Conservation (phyloP, 805 yeast species). For the Kluyveromyces aestuarii region DNA sequence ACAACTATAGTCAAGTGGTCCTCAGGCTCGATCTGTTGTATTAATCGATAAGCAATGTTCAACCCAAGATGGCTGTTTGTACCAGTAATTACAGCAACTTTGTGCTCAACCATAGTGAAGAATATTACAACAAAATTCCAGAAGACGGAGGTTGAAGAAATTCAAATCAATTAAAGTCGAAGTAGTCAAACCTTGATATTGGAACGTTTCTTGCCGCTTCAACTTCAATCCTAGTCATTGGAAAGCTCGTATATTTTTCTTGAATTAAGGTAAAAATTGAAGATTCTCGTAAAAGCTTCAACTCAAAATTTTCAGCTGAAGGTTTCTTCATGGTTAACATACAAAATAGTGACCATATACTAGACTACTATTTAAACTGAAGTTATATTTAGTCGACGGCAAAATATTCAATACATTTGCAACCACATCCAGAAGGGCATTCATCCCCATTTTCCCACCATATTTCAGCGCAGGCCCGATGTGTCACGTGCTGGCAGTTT, state of each 20-base stretch:
- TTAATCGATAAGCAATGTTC: slow-evolving; percentile 72
- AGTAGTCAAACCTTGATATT: neutral
- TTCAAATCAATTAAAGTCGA: too few relatives aligned
- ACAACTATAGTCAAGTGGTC: slow-evolving; percentile 68
- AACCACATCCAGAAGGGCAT: slow-evolving; percentile 85
- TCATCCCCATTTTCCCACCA: slow-evolving; percentile 64
- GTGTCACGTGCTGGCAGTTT: slow-evolving; percentile 70
- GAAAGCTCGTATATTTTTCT: too few relatives aligned
- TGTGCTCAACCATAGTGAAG: slow-evolving; percentile 14
- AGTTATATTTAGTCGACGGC: slow-evolving; percentile 5
- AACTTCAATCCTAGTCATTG: too few relatives aligned
- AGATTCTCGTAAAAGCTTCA: neutral
- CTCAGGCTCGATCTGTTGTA: slow-evolving; percentile 47
- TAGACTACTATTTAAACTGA: neutral
- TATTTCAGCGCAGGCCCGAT: slow-evolving; percentile 63
- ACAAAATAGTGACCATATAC: too few relatives aligned
- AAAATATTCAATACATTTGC: slow-evolving; percentile 43
- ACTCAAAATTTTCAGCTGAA: neutral
- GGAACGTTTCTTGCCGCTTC: too few relatives aligned
- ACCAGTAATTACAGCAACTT: slow-evolving; percentile 39
- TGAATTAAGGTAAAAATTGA: too few relatives aligned
- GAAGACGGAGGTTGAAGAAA: too few relatives aligned
- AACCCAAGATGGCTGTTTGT: slow-evolving; percentile 67
- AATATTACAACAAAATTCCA: neutral
- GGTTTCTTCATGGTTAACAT: neutral